Base-by-base conservation (phyloP, 2,329 filamentous ascomycete species). In the Botryotinia narcissicola region DNA sequence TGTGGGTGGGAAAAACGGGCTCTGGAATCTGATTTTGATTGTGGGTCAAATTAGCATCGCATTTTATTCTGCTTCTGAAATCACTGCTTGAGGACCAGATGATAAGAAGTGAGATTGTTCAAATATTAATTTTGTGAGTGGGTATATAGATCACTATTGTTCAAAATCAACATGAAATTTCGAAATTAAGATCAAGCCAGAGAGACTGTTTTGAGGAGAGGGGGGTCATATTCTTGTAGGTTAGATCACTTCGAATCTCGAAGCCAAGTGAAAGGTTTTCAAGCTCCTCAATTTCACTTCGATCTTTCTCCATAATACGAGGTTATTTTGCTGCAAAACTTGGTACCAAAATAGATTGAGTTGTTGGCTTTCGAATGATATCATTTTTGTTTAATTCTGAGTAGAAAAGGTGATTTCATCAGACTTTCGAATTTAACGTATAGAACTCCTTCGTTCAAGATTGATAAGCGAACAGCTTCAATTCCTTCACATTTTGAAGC, bases 301-400 rank as follows among this genome's bases (percentile, higher is more conserved):
- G 3, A 54, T 54, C 6, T 7, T 16, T 54, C 14, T n/a, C 4
- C n/a, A n/a, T 3, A 0, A 16, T 14, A n/a, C 16, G 12, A 4
- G 16, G 4, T 7, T n/a, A 0, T n/a, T 0, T 16, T n/a, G 0
- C 14, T 16, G 4, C 3, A n/a, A n/a, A n/a, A 16, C 48, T 54
- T 7, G 12, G 48, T 54, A 54, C 12, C 7, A 25, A 0, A 16
- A 16, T n/a, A n/a, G 4, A 14, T 7, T 54, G 2, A 54, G 7
- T 16, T n/a, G 14, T n/a, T 14, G 6, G 2, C 25, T 51, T 51
- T 16, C 25, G 14, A 51, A n/a, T 3, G 0, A 54, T 16, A 54
- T n/a, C 0, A 54, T 54, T n/a, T 14, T n/a, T 48, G 10, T 48
- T 10, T 3, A 48, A 4, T 48, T 48, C 9, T 48, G 46, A 48